Evolutionary conservation across 257 asterid species (phyloP).

Genomic region (Solanum bukasovii): DNA sequence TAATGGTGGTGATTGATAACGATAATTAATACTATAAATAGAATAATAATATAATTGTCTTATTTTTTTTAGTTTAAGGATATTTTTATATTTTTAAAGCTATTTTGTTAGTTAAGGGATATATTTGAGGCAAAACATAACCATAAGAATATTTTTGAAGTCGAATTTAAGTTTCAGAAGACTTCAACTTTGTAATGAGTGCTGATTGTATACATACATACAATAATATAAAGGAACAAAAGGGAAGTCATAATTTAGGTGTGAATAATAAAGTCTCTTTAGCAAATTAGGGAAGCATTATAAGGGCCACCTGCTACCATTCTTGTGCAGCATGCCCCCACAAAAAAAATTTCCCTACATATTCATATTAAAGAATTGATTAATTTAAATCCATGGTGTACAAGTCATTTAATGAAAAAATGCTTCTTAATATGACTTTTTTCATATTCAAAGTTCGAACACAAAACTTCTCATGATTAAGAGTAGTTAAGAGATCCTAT

Average conservation of each 20-base stretch:
- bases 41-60: no score
- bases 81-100: no score
- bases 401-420: not conserved
- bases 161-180: not conserved
- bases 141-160: not conserved
- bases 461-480: not conserved
- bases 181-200: constrained; percentile 14
- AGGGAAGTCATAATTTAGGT: constrained; percentile 1
- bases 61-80: no score
- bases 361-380: not conserved
- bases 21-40: no score
- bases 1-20: not conserved
- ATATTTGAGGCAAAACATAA: not conserved
- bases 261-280: constrained; percentile 13
- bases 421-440: not conserved
- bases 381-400: not conserved
- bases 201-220: not conserved
- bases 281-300: constrained; percentile 8
- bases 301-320: not conserved
- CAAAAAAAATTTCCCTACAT: no score
- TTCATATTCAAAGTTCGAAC: not conserved
- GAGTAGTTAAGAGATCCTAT: not conserved
- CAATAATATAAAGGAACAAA: constrained; percentile 7
- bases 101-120: no score
- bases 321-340: not conserved